Evolutionary conservation across 306 rosid species (phyloP).

Genomic region (Biancaea sappan): DNA sequence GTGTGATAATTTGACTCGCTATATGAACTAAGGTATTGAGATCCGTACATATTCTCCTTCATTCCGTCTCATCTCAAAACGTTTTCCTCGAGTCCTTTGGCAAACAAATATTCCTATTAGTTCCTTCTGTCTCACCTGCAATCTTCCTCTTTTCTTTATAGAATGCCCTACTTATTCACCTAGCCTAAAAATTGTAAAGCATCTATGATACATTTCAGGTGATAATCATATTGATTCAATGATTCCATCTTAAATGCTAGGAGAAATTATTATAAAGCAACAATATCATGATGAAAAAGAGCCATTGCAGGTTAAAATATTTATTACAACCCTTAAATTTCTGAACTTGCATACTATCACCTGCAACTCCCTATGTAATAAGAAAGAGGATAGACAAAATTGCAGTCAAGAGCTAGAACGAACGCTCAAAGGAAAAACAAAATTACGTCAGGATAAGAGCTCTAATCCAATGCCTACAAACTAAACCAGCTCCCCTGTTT

Average conservation of each 20-base stretch:
- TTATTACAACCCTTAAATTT: background rate
- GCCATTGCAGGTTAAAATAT: background rate
- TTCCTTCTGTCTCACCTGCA: background rate
- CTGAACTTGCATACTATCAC: background rate
- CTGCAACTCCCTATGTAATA: background rate
- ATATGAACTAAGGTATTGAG: background rate
- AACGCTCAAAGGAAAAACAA: no score
- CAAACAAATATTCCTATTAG: background rate
- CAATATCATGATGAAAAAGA: background rate
- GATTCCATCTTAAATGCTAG: background rate
- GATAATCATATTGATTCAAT: background rate
- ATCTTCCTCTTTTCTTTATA: slow-evolving; percentile 10
- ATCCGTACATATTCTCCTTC: slow-evolving; percentile 9
- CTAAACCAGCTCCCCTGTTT: background rate
- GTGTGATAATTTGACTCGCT: background rate
- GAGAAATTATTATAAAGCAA: background rate
- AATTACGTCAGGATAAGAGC: background rate
- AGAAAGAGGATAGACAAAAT: background rate
- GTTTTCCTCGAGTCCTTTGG: slow-evolving; percentile 3
- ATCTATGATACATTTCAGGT: background rate
- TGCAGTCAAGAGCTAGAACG: background rate
- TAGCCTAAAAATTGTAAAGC: background rate
- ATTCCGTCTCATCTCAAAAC: slow-evolving; percentile 7
- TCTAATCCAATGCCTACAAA: background rate
- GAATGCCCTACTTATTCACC: background rate